Conservation (phyloP, 176 grass and related monocot species). For the Thalia dealbata region DNA sequence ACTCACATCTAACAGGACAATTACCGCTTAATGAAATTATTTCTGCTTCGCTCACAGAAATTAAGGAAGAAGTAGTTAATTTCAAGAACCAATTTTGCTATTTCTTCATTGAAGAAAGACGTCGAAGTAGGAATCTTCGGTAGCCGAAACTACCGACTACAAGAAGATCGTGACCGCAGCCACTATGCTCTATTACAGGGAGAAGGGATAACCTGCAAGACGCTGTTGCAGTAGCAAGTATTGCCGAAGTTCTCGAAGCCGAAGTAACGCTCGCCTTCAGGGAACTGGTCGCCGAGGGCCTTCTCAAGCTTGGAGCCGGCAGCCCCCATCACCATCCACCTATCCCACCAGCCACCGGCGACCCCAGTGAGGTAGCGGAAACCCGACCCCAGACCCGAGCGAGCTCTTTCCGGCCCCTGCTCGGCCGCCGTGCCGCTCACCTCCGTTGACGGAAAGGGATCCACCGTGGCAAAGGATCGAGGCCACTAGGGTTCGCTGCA, state of each 20-base stretch:
- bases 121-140: background rate
- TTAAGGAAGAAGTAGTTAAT: too few relatives aligned
- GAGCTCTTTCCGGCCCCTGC: slow-evolving; percentile 37
- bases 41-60: background rate
- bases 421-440: slow-evolving; percentile 32
- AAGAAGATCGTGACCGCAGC: background rate
- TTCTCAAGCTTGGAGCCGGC: slow-evolving; percentile 97
- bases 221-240: slow-evolving; percentile 99
- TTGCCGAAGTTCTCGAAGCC: slow-evolving; percentile 97
- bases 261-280: slow-evolving; percentile 95
- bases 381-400: slow-evolving; percentile 62
- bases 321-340: slow-evolving; percentile 92
- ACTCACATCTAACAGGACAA: background rate
- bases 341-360: slow-evolving; percentile 86
- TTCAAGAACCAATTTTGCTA: too few relatives aligned
- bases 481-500: background rate
- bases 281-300: slow-evolving; percentile 92
- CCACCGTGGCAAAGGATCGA: background rate
- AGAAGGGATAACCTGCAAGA: slow-evolving; percentile 53
- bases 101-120: background rate
- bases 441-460: slow-evolving; percentile 23
- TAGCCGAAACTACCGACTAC: background rate
- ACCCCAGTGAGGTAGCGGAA: slow-evolving; percentile 67
- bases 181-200: background rate
- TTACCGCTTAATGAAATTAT: background rate